phyloP scores from a whole-genome alignment of 2,329 filamentous ascomycete species.

The Neocucurbitaria cava region DNA sequence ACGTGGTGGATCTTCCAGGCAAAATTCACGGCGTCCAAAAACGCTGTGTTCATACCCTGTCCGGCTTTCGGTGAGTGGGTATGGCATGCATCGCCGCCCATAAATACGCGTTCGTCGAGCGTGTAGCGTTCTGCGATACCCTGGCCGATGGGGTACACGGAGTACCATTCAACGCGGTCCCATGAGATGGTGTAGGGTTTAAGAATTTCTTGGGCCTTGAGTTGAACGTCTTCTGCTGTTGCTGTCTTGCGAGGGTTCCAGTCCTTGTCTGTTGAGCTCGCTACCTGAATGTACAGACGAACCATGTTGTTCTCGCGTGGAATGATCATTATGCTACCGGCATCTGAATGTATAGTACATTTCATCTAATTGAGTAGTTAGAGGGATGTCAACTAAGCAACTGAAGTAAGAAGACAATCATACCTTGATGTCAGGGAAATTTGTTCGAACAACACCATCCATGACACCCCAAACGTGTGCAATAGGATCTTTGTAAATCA shows the following conservation, averaged over 20 bases:
- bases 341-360: slow-evolving; percentile 71
- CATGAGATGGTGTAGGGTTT: slow-evolving; percentile 67
- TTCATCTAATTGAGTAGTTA: slow-evolving; percentile 59
- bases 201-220: slow-evolving; percentile 64
- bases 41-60: slow-evolving; percentile 69
- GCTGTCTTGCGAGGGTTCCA: slow-evolving; percentile 67
- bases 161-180: slow-evolving; percentile 72
- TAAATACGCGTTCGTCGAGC: slow-evolving; percentile 69
- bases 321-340: slow-evolving; percentile 70
- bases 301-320: slow-evolving; percentile 62
- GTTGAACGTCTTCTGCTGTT: slow-evolving; percentile 65
- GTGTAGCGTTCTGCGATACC: slow-evolving; percentile 71
- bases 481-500: slow-evolving; percentile 68
- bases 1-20: slow-evolving; percentile 97
- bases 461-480: slow-evolving; percentile 71
- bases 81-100: slow-evolving; percentile 70
- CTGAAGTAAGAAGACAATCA: not conserved
- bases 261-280: slow-evolving; percentile 66
- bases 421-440: slow-evolving; percentile 69
- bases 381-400: not conserved
- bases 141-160: slow-evolving; percentile 70
- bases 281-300: slow-evolving; percentile 65
- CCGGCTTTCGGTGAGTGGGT: slow-evolving; percentile 70
- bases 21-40: slow-evolving; percentile 77
- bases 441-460: slow-evolving; percentile 69